phyloP scores from a whole-genome alignment of 331 rosid species.

The Cydonia oblonga region DNA sequence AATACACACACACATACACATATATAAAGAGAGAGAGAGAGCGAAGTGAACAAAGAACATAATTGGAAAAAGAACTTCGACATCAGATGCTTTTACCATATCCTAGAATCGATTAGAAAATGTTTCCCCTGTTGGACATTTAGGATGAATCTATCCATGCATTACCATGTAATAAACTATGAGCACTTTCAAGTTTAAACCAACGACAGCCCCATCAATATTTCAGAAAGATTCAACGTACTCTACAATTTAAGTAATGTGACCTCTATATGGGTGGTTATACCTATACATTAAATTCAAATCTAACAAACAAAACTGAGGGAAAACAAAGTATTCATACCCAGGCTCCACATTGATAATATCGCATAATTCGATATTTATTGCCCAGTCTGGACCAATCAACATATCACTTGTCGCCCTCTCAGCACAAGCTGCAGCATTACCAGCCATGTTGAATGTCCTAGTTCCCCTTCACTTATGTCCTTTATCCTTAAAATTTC shows the following conservation, averaged over 20 bases:
- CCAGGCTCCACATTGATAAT: slow-evolving; percentile 67
- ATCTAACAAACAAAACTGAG: background rate
- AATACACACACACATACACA: too few relatives aligned
- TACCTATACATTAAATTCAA: background rate
- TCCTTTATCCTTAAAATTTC: slow-evolving; percentile 21
- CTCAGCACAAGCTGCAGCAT: slow-evolving; percentile 73
- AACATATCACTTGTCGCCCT: slow-evolving; percentile 89
- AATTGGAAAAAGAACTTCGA: background rate
- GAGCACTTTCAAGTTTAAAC: background rate
- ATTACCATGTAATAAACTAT: background rate
- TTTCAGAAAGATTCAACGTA: background rate
- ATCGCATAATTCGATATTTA: slow-evolving; percentile 84
- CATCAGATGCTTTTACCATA: background rate
- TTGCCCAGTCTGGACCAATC: slow-evolving; percentile 88
- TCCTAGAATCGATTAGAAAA: background rate
- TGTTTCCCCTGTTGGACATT: background rate
- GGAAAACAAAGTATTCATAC: slow-evolving; percentile 27
- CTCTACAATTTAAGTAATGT: background rate
- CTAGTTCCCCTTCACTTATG: slow-evolving; percentile 11
- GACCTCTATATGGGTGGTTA: background rate
- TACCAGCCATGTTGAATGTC: slow-evolving; percentile 48
- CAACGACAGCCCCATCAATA: background rate
- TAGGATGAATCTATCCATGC: background rate
- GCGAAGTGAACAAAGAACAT: background rate
- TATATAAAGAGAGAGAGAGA: background rate